A percentile compares a stretch with the other conserved stretches of the same genome.
Evolutionary conservation across 495 filamentous ascomycete genomes (phyloP).

Genomic region (Penicillium coprophilum): DNA sequence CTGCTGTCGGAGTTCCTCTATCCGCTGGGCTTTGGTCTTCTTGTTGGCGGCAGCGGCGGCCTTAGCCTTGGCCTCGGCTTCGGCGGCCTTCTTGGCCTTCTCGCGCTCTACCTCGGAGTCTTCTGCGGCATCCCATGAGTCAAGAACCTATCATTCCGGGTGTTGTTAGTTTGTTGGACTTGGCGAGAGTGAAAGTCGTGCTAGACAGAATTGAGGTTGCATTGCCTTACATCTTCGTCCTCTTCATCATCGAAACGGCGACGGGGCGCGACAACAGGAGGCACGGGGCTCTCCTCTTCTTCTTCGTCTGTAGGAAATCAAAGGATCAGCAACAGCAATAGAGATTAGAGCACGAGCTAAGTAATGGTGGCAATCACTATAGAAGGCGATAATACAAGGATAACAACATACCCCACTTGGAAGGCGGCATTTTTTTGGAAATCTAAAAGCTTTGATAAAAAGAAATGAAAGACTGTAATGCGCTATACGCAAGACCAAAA

Average conservation of each 20-base stretch:
- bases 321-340: slow-evolving; percentile 15
- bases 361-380: background rate
- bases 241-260: slow-evolving; percentile 90
- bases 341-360: background rate
- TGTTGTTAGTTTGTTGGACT: slow-evolving; percentile 12
- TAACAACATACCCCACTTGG: slow-evolving; percentile 51
- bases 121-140: slow-evolving; percentile 96
- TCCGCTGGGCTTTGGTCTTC: slow-evolving; percentile 84
- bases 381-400: slow-evolving; percentile 15
- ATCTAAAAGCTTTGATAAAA: slow-evolving; percentile 14
- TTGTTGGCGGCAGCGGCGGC: slow-evolving; percentile 90
- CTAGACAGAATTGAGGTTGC: background rate
- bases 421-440: slow-evolving; percentile 45
- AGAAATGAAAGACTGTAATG: slow-evolving; percentile 12
- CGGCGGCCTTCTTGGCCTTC: slow-evolving; percentile 83
- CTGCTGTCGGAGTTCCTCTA: slow-evolving; percentile 67
- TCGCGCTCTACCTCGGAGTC: slow-evolving; percentile 96
- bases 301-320: slow-evolving; percentile 59
- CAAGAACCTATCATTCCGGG: slow-evolving; percentile 65
- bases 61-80: slow-evolving; percentile 84
- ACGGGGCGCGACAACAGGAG: slow-evolving; percentile 54
- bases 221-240: slow-evolving; percentile 73
- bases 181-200: background rate
- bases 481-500: slow-evolving; percentile 21
- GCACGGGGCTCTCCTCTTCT: slow-evolving; percentile 63